Conservation (phyloP, 2,329 filamentous ascomycete genomes). For the Colletotrichum sp. region DNA sequence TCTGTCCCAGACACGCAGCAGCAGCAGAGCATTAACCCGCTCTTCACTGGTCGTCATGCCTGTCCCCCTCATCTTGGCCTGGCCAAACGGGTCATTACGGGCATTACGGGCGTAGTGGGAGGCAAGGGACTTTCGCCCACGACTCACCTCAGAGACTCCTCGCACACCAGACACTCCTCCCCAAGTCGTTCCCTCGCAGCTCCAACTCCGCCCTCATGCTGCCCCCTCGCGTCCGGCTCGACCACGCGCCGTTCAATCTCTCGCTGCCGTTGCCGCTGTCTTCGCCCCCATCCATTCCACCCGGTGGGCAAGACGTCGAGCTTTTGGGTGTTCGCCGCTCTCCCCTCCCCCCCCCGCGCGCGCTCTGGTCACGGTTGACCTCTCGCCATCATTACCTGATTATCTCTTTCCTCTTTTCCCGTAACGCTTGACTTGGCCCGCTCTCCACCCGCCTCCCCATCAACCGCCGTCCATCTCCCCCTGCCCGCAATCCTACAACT, state of each 20-base stretch:
- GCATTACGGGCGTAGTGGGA: conserved; percentile 20
- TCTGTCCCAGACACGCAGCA: conserved; percentile 5
- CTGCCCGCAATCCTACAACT: background rate
- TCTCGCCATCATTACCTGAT: background rate
- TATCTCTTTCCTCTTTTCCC: conserved; percentile 22
- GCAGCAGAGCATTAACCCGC: conserved; percentile 6
- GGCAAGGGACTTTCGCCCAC: conserved; percentile 14
- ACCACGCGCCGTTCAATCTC: background rate
- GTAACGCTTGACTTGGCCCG: background rate
- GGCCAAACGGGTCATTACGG: background rate
- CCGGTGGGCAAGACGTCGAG: background rate
- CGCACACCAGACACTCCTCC: background rate
- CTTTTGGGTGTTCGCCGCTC: background rate
- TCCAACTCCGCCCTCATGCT: background rate
- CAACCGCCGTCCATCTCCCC: background rate
- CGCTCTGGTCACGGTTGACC: background rate
- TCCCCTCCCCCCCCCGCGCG: background rate
- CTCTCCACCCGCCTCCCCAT: conserved; percentile 15
- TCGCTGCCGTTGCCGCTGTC: background rate
- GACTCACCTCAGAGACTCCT: background rate
- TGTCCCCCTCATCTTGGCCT: background rate
- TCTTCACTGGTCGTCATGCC: conserved; percentile 2
- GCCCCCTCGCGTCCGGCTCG: background rate
- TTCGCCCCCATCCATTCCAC: background rate
- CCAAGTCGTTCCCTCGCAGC: background rate